Evolutionary conservation across 768 basidiomycete species (phyloP), one percentile per base, ranked within the genome.

Genomic region (Lactifluus echinatus): DNA sequence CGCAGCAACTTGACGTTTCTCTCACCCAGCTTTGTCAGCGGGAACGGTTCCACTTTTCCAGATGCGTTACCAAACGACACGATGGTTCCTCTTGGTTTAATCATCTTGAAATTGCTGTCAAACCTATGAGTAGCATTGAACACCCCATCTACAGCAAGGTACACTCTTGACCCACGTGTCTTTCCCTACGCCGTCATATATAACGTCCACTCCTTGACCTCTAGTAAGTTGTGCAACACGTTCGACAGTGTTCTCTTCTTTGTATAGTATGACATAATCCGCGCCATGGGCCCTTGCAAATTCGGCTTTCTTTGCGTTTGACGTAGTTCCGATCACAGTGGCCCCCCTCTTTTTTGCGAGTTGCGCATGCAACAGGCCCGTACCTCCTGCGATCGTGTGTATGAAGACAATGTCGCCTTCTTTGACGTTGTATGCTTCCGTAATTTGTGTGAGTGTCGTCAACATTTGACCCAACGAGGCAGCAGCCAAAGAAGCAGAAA

Each of bases 121-220:
- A 88, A 89, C 14, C 87, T 89, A 62, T 23, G 49, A 15, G 12
- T 6, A 50, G 37, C 15, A 29, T 33, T 17, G 49, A 49, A 29
- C 45, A 28, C 10, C n/a, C 8, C 26, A 28, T 37, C 23, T 29
- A 10, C 33, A 14, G 28, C 14, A 33, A 12, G 11, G 17, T 11
- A 11, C 64, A 49, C 64, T 59, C 17, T 47, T 15, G 1, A 76
- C 87, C 57, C 71, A 93, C 80, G 93, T 96, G 69, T 92, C 91
- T 74, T 91, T 94, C 2, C 95, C 95, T n/a, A 97, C 92, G 28
- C 95, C 93, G 65, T 98, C 95, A 66, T 86, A 94, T 26, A 92
- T 80, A 17, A 82, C 93, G 61, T 94, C 80, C 3, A 93, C 88
- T n/a, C 91, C 89, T 63, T 83, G 77, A 7, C 88, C 87, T 40